These are phyloP conservation scores for Podila horticola DNA, from an alignment of 192 early-diverging fungal genomes.

Conservation along the genomic window DNA sequence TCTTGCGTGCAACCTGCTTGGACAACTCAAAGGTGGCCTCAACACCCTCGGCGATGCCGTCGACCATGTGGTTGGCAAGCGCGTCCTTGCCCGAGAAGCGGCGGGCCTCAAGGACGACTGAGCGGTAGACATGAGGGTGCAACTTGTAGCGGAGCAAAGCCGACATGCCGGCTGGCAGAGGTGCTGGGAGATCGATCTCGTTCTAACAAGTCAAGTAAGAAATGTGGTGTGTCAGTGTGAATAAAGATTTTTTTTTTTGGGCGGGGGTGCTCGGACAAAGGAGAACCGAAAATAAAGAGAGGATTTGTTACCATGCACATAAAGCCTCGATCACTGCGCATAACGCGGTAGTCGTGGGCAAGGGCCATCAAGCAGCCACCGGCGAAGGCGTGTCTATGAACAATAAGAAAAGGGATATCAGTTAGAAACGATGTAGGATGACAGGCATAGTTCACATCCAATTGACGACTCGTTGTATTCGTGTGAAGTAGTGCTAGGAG, in stretches of 20 bases:
- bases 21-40: constrained; percentile 61
- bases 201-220: constrained; percentile 55
- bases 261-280: neutral
- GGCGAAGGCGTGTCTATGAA: constrained; percentile 75
- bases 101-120: constrained; percentile 70
- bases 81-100: constrained; percentile 71
- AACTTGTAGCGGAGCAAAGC: constrained; percentile 74
- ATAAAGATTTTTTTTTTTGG: too few species aligned
- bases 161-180: constrained; percentile 75
- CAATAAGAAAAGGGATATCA: too few species aligned
- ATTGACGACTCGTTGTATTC: too few species aligned
- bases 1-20: constrained; percentile 59
- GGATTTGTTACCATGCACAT: constrained; percentile 69
- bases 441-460: too few species aligned
- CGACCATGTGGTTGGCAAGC: constrained; percentile 66
- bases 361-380: constrained; percentile 74
- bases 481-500: too few species aligned
- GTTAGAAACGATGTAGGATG: neutral
- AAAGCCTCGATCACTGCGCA: constrained; percentile 78
- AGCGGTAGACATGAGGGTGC: constrained; percentile 64
- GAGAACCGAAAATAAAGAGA: neutral
- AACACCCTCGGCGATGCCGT: constrained; percentile 61
- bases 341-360: constrained; percentile 76
- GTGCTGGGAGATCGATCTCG: constrained; percentile 77
- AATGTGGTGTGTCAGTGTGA: neutral